Evolutionary conservation across 257 asterid species (phyloP).

Genomic region (Thymus quinquecostatus): DNA sequence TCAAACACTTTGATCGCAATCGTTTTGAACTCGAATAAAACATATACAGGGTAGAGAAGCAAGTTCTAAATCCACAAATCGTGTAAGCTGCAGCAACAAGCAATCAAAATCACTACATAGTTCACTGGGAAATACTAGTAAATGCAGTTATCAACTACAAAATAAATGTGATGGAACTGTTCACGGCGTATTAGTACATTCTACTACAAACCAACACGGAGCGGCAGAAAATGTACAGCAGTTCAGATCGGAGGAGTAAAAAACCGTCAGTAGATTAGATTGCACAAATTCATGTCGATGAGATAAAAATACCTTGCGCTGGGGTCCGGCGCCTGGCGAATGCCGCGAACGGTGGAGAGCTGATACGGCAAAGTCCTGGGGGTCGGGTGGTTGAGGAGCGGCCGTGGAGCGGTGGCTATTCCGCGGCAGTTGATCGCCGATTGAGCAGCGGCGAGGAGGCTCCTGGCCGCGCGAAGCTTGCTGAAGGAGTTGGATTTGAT

Average conservation of each 20-base stretch:
- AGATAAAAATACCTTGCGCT: constrained; percentile 44
- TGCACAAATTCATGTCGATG: no score
- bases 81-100: neutral
- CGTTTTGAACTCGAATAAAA: neutral
- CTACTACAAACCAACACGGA: no score
- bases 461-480: constrained; percentile 46
- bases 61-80: neutral
- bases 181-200: no score
- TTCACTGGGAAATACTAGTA: neutral
- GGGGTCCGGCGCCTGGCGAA: constrained; percentile 57
- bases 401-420: constrained; percentile 60
- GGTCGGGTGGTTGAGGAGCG: constrained; percentile 46
- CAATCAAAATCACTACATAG: neutral
- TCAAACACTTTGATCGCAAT: neutral
- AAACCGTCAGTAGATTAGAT: no score
- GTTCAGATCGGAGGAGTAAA: no score
- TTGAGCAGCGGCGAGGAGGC: constrained; percentile 42
- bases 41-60: neutral
- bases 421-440: constrained; percentile 46
- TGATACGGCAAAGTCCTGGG: constrained; percentile 30
- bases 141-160: neutral
- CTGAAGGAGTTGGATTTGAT: constrained; percentile 47
- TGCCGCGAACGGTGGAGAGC: constrained; percentile 59
- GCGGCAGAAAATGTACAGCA: no score
- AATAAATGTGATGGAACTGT: neutral